Conservation (phyloP, 192 early-diverging fungal species). For the Helicostylum pulchrum region DNA sequence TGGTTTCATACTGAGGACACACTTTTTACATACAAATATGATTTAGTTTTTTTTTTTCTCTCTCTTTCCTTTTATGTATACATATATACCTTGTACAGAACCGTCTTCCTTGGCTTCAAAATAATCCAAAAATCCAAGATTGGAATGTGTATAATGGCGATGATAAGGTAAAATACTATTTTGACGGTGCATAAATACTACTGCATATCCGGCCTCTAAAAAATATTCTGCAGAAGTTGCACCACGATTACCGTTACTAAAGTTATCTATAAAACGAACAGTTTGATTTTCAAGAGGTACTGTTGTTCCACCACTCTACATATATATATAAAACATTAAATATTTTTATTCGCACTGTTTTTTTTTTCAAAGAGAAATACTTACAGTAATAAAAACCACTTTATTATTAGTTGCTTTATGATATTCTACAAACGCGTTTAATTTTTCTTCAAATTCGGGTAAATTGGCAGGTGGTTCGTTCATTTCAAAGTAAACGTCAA, state of each 20-base stretch:
- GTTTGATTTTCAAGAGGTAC: slow-evolving; percentile 95
- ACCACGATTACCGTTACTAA: slow-evolving; percentile 93
- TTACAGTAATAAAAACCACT: slow-evolving; percentile 88
- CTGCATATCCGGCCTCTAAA: slow-evolving; percentile 84
- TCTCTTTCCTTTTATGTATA: background rate
- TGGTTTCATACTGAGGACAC: slow-evolving; percentile 58
- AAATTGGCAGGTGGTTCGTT: slow-evolving; percentile 66
- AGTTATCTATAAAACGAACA: slow-evolving; percentile 99
- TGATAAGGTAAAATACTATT: slow-evolving; percentile 89
- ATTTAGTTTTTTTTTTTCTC: background rate
- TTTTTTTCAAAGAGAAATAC: background rate
- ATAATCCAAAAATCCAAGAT: slow-evolving; percentile 77
- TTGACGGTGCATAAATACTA: slow-evolving; percentile 95
- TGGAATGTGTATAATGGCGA: slow-evolving; percentile 82
- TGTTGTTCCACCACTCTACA: slow-evolving; percentile 87
- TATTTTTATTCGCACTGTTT: background rate
- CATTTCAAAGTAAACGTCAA: slow-evolving; percentile 74
- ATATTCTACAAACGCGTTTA: slow-evolving; percentile 55
- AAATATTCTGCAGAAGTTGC: slow-evolving; percentile 95
- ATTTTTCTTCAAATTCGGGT: slow-evolving; percentile 50
- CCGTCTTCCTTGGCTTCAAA: slow-evolving; percentile 62
- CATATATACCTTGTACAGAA: slow-evolving; percentile 50
- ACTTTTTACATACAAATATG: slow-evolving; percentile 39
- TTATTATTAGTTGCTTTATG: slow-evolving; percentile 51
- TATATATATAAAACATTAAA: background rate